A percentile compares a stretch with the other conserved stretches of the same genome.
Evolutionary conservation across 495 filamentous ascomycete genomes (phyloP).

Genomic region (Penicillium maclennaniae): DNA sequence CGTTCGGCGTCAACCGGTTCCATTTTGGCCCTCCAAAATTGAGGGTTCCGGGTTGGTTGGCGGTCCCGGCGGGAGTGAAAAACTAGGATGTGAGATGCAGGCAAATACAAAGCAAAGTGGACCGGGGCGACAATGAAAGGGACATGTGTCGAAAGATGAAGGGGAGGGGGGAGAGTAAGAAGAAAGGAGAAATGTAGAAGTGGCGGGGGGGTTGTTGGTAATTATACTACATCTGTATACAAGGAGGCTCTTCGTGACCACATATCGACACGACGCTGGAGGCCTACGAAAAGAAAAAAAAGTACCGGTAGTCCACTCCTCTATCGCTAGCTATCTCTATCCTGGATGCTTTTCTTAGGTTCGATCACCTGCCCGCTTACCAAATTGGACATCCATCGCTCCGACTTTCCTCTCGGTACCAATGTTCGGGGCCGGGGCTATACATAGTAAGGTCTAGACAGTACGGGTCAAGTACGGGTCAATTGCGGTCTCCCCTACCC

Average conservation of each 20-base stretch:
- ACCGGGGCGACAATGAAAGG: conserved; percentile 6
- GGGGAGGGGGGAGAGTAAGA: background rate
- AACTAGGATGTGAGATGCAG: conserved; percentile 8
- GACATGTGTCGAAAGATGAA: background rate
- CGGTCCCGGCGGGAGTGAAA: conserved; percentile 17
- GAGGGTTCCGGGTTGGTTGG: conserved; percentile 2
- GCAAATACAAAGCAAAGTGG: conserved; percentile 8
- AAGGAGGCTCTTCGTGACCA: background rate
- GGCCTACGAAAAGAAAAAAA: no score
- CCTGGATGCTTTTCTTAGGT: background rate
- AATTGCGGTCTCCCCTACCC: background rate
- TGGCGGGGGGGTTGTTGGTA: conserved; percentile 2
- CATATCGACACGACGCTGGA: background rate
- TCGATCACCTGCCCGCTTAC: conserved; percentile 12
- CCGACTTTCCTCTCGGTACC: conserved; percentile 19
- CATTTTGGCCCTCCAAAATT: conserved; percentile 20
- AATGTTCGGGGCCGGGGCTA: conserved; percentile 6
- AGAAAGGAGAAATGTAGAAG: background rate
- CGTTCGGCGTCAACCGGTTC: conserved; percentile 44
- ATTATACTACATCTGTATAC: conserved; percentile 6
- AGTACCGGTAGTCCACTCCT: no score
- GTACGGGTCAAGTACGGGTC: background rate
- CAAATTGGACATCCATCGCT: conserved; percentile 19
- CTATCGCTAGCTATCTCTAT: no score
- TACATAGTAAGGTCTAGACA: background rate